phyloP scores from a whole-genome alignment of 352 stramenopile genomes.

The Pythium volutum region DNA sequence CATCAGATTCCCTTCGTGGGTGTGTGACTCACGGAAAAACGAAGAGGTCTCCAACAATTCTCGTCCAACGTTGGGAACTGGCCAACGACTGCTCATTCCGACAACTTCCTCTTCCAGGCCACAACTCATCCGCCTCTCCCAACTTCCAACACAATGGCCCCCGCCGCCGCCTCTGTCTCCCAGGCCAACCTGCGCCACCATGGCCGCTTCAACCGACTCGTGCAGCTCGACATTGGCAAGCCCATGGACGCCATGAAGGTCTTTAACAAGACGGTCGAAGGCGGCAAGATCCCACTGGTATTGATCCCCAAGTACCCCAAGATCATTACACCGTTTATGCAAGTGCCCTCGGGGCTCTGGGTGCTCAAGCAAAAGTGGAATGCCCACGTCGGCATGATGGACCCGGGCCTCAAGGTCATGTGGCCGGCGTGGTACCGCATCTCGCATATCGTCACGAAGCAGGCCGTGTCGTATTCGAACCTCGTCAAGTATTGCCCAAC shows the following conservation, averaged over 20 bases:
- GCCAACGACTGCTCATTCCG: background rate
- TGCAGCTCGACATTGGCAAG: slow-evolving; percentile 54
- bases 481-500: slow-evolving; percentile 70
- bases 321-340: slow-evolving; percentile 43
- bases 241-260: slow-evolving; percentile 47
- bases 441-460: slow-evolving; percentile 86
- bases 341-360: slow-evolving; percentile 62
- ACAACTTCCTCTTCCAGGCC: background rate
- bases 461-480: slow-evolving; percentile 80
- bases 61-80: background rate
- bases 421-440: slow-evolving; percentile 80
- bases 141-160: background rate
- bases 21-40: too few species aligned
- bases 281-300: slow-evolving; percentile 64
- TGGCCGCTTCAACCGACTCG: slow-evolving; percentile 39
- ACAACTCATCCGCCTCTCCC: background rate
- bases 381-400: slow-evolving; percentile 71
- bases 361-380: slow-evolving; percentile 88
- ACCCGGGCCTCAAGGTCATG: slow-evolving; percentile 73
- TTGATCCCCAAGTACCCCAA: slow-evolving; percentile 53
- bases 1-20: background rate
- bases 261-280: slow-evolving; percentile 43
- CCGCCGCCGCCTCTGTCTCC: background rate
- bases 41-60: background rate
- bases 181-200: background rate